Evolutionary conservation across 768 basidiomycete species (phyloP).

Genomic region (Clitopilus hobsonii): DNA sequence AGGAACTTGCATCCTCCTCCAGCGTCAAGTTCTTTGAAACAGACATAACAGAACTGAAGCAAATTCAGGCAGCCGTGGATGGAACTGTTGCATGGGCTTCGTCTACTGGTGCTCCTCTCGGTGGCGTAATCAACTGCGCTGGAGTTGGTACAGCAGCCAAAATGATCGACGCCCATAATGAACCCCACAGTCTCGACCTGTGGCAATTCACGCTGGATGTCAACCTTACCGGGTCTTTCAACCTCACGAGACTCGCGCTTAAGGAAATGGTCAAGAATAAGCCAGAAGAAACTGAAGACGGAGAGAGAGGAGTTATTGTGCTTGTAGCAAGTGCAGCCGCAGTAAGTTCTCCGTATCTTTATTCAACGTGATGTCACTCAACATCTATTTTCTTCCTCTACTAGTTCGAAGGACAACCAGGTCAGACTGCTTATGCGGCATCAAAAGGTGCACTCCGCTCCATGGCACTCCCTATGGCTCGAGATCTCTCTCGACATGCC

Average conservation of each 20-base stretch:
- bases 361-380: not conserved
- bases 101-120: constrained; percentile 39
- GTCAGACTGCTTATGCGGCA: constrained; percentile 53
- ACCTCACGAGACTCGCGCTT: constrained; percentile 50
- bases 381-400: not conserved
- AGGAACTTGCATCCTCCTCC: constrained; percentile 13
- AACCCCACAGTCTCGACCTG: constrained; percentile 42
- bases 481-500: constrained; percentile 49
- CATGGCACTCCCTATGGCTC: constrained; percentile 57
- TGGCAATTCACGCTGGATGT: constrained; percentile 51
- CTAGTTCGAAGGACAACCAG: constrained; percentile 54
- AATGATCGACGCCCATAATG: constrained; percentile 41
- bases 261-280: constrained; percentile 43
- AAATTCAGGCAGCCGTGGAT: constrained; percentile 35
- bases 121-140: constrained; percentile 57
- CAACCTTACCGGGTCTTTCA: constrained; percentile 57
- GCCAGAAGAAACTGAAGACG: constrained; percentile 41
- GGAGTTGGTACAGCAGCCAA: constrained; percentile 43
- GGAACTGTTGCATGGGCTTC: constrained; percentile 34
- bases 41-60: constrained; percentile 32
- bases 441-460: constrained; percentile 53
- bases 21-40: constrained; percentile 34
- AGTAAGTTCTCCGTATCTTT: constrained; percentile 21
- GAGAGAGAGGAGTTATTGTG: constrained; percentile 55
- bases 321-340: constrained; percentile 54